phyloP scores from a whole-genome alignment of 192 early-diverging fungal genomes.

The Kappamyces sp. region DNA sequence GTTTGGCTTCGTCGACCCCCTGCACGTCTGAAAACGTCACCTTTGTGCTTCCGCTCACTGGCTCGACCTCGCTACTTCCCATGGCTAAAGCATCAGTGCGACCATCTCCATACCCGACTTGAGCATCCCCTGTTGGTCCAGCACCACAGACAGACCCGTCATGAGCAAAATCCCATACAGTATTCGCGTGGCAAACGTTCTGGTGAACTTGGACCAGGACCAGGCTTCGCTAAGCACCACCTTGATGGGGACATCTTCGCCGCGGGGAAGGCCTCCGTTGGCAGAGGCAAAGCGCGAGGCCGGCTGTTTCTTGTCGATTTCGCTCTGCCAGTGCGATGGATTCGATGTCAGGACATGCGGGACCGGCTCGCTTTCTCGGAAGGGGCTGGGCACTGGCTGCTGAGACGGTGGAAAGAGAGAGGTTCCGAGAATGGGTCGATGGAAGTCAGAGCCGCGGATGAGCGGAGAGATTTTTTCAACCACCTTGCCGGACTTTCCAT shows the following conservation, averaged over 20 bases:
- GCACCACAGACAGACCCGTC: conserved; percentile 44
- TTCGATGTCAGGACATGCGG: background rate
- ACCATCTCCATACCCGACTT: conserved; percentile 29
- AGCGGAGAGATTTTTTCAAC: conserved; percentile 15
- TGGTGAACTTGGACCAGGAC: conserved; percentile 47
- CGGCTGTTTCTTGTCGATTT: background rate
- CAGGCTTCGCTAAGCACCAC: conserved; percentile 50
- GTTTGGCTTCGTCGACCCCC: conserved; percentile 97
- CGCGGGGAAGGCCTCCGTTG: background rate
- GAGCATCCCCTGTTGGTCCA: conserved; percentile 53
- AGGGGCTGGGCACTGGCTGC: background rate
- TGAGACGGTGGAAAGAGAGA: background rate
- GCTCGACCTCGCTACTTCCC: conserved; percentile 38
- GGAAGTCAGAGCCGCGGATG: background rate
- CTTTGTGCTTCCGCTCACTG: conserved; percentile 39
- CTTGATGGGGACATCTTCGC: conserved; percentile 34
- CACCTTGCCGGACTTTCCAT: conserved; percentile 28
- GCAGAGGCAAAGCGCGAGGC: background rate
- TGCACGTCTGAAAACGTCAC: conserved; percentile 92
- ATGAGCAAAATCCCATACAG: conserved; percentile 43
- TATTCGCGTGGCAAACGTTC: conserved; percentile 34
- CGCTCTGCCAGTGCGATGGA: background rate
- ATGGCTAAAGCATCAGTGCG: conserved; percentile 25
- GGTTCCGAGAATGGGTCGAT: background rate
- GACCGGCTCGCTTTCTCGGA: background rate